Evolutionary conservation across 2,329 filamentous ascomycete species (phyloP), one percentile per base, ranked within the genome.

Genomic region (Cladosporium sp.): DNA sequence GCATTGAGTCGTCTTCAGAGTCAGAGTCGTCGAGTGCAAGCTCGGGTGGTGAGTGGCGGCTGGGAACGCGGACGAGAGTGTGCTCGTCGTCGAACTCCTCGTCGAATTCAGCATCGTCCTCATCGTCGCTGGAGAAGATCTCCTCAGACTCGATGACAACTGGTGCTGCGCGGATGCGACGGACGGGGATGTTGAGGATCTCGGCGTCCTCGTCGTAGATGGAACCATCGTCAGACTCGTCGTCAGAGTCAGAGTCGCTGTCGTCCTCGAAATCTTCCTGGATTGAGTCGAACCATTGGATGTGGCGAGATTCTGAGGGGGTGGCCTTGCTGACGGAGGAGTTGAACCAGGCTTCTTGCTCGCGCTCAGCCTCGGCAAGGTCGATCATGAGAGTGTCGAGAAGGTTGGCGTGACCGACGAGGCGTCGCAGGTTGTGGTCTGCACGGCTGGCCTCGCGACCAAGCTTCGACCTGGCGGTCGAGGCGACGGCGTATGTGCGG

Each of bases 281-380:
- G 69, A 93, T 86, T 65, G 86, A 84, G 78, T 96, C 91, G 75
- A 91, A 91, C 92, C 92, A 97, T 84, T 94, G 90, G 72, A 96
- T 88, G 81, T 91, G 91, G 78, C 86, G 87, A 69, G 82, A 77
- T 71, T 91, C 86, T 71, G 89, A 84, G 33, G 78, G 71, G 77
- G 84, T 84, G 72, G 91, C 91, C 75, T 90, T 91, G 78, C 87
- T 89, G 80, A 97, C 91, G 68, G 92, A 95, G 79, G 93, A 90
- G 87, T 97, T 96, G 89, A 97, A 98, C 93, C 93, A 97, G 71
- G 88, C 89, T 81, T 98, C 94, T 81, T 98, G 95, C 80, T 97
- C 93, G 73, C 89, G 88, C 85, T 98, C 95, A 76, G 94, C 94
- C 67, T 96, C 92, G 80, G 93, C 91, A 67, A 99, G 91, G 72